Evolutionary conservation across 441 rosid species (phyloP), one percentile per base, ranked within the genome.

Genomic region (Kokia cookei): DNA sequence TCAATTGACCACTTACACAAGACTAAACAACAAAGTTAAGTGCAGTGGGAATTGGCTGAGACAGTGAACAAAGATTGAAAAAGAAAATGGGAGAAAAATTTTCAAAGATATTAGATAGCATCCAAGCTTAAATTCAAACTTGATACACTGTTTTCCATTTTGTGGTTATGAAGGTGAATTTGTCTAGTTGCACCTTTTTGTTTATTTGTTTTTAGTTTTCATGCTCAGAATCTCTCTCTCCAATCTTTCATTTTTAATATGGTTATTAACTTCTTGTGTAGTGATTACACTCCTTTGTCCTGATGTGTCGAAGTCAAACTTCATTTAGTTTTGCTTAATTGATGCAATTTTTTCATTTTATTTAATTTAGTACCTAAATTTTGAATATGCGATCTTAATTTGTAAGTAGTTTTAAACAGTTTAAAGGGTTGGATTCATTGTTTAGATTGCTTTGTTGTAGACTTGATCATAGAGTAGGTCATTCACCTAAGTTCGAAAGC

Each of bases 51-150:
- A 66, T 37, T 66, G 71, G 40, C 19, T 15, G 63, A 69, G 51
- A 71, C 73, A 55, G 53, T 37, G 22, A 22, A 14, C 26, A 70
- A 22, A 70, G 47, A 55, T 19, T 35, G 73, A 55, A 70, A 54
- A 70, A 48, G 12, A 7, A 50, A 7, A 13, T 13, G 40, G 40
- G 40, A 37, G 40, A 6, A 37, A 37, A 6, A 0, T 37, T 37
- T 37, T 37, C 40, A 37, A 37, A 37, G 40, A 37, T 7, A 37
- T 37, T 37, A 37, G 40, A 37, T 13, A 42, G 13, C n/a, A 13
- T 32, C 12, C 32, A n/a, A 47, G 60, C 60, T 27, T 53, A n/a
- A 69, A 69, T 61, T 69, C 72, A 69, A 37, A 69, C 72, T 69
- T 51, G 61, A 69, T 29, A 69, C 26, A 51, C 45, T 17, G 53